phyloP scores from a whole-genome alignment of 257 asterid species.

The Craterostigma plantagineum region DNA sequence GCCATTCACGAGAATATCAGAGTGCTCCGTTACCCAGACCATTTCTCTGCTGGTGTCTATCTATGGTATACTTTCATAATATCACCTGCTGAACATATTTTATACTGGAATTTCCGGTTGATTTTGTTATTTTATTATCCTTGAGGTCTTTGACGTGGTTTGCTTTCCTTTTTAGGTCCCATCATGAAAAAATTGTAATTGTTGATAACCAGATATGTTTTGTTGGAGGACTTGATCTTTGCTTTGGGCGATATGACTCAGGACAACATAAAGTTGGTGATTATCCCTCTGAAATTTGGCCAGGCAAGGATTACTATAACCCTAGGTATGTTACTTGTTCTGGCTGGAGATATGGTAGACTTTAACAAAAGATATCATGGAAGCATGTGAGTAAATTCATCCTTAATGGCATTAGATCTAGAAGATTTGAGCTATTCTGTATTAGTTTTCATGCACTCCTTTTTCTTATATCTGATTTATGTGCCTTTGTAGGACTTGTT shows the following conservation, averaged over 20 bases:
- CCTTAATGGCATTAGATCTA: background rate
- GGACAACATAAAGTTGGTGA: constrained; percentile 65
- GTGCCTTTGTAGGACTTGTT: too few species aligned
- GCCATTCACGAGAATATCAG: constrained; percentile 75
- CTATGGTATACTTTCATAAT: constrained; percentile 42
- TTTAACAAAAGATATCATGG: too few species aligned
- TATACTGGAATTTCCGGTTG: background rate
- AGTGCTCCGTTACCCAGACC: constrained; percentile 78
- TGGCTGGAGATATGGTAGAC: background rate
- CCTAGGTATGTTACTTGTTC: constrained; percentile 38
- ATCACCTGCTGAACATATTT: constrained; percentile 3
- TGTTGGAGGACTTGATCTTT: constrained; percentile 86
- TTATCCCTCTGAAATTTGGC: constrained; percentile 51
- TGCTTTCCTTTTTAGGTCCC: constrained; percentile 54
- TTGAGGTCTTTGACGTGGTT: background rate
- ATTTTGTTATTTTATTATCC: too few species aligned
- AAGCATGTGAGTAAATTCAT: background rate
- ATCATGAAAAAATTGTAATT: constrained; percentile 92
- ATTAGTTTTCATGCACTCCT: background rate
- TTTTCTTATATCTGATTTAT: too few species aligned
- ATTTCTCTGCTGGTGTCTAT: constrained; percentile 62
- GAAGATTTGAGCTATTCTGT: background rate
- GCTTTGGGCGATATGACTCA: constrained; percentile 91
- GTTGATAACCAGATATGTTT: constrained; percentile 63
- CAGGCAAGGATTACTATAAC: constrained; percentile 94